Percentiles rank a stretch among this genome's conserved stretches.
phyloP scores from a whole-genome alignment of 163 green algal genomes.

The Botryococcus braunii region DNA sequence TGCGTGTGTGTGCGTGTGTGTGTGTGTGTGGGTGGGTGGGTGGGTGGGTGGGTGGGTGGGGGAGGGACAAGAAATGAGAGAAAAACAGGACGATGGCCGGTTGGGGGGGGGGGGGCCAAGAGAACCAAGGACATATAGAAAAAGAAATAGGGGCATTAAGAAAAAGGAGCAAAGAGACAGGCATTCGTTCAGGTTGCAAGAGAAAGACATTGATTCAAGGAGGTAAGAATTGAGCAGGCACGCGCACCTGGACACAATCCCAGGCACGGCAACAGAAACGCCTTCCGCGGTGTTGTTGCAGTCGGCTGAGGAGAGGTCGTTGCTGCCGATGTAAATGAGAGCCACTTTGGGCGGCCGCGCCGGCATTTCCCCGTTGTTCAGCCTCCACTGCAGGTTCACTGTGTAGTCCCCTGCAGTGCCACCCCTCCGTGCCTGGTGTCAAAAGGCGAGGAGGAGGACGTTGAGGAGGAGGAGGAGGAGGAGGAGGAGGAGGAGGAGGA shows the following conservation, averaged over 20 bases:
- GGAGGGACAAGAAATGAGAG: too few relatives aligned
- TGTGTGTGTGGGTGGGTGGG: too few relatives aligned
- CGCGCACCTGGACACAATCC: background rate
- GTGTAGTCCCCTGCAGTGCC: slow-evolving; percentile 25
- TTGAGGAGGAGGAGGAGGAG: too few relatives aligned
- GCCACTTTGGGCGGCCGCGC: background rate
- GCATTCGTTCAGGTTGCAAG: background rate
- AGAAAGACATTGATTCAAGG: background rate
- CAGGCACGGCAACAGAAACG: background rate
- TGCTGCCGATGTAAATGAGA: slow-evolving; percentile 17
- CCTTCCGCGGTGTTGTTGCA: background rate
- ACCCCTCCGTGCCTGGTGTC: too few relatives aligned
- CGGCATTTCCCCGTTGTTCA: slow-evolving; percentile 18
- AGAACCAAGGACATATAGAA: too few relatives aligned
- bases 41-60: too few relatives aligned
- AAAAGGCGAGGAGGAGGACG: too few relatives aligned
- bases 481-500: too few relatives aligned
- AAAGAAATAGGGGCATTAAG: too few relatives aligned
- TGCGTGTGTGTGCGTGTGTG: too few relatives aligned
- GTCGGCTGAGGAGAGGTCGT: slow-evolving; percentile 12
- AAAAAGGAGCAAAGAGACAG: background rate
- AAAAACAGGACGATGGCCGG: too few relatives aligned
- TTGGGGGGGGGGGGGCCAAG: too few relatives aligned
- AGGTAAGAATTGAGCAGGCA: background rate
- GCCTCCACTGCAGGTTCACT: slow-evolving; percentile 16